A percentile compares a stretch with the other conserved stretches of the same genome.
Conservation (phyloP, 2,329 filamentous ascomycete species). For the Colletotrichum lini region DNA sequence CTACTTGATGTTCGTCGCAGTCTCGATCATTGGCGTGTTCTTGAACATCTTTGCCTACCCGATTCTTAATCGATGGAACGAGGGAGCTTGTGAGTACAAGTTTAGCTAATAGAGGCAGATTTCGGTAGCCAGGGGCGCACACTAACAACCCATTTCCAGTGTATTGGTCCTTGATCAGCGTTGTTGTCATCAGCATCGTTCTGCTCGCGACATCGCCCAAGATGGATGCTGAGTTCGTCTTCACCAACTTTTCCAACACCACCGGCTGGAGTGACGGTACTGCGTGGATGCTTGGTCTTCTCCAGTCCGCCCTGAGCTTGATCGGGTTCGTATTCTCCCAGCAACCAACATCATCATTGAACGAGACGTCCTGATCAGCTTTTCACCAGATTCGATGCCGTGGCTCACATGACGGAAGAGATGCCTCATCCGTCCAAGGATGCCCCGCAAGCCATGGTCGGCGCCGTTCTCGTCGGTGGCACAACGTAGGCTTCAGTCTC, state of each 20-base stretch:
- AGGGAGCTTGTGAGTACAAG: conserved; percentile 53
- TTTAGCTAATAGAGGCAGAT: background rate
- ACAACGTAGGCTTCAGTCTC: conserved; percentile 47
- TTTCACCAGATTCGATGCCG: conserved; percentile 51
- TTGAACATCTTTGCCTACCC: conserved; percentile 59
- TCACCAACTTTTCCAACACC: conserved; percentile 60
- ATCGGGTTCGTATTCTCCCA: conserved; percentile 56
- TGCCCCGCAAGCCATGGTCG: conserved; percentile 53
- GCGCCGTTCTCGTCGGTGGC: conserved; percentile 57
- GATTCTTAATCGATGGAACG: conserved; percentile 59
- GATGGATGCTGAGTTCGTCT: conserved; percentile 59
- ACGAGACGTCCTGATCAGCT: conserved; percentile 53
- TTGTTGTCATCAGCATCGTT: conserved; percentile 60
- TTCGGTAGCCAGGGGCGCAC: no score
- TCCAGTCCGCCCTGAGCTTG: conserved; percentile 55
- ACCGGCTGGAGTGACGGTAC: conserved; percentile 63
- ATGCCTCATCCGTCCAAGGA: conserved; percentile 51
- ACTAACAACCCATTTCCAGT: conserved; percentile 45
- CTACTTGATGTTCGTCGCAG: conserved; percentile 59
- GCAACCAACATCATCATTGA: fast-evolving
- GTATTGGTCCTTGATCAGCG: conserved; percentile 58
- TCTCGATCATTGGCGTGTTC: conserved; percentile 53
- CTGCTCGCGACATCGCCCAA: conserved; percentile 61
- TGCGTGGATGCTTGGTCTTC: conserved; percentile 62
- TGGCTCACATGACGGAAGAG: conserved; percentile 52